Evolutionary conservation across 2,329 filamentous ascomycete species (phyloP).

Genomic region (Penicillium sclerotiorum): DNA sequence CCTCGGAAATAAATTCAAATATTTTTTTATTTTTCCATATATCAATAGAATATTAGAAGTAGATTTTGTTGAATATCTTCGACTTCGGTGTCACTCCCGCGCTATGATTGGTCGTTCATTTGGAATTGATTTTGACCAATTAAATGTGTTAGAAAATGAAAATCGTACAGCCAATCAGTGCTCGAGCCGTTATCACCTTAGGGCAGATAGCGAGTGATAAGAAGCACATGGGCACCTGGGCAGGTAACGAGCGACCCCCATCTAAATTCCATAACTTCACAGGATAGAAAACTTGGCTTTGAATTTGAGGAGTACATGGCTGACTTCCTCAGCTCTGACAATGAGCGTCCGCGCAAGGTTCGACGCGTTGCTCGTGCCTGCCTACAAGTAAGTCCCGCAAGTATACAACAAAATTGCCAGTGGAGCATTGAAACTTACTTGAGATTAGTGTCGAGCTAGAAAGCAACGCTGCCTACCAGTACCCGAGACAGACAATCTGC

Average conservation of each 20-base stretch:
- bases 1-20: no score
- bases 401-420: background rate
- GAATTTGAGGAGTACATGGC: background rate
- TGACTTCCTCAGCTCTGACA: constrained; percentile 7
- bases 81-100: no score
- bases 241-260: no score
- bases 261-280: no score
- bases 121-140: no score
- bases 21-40: no score
- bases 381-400: constrained; percentile 16
- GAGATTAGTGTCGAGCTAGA: constrained; percentile 18
- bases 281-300: no score
- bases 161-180: background rate
- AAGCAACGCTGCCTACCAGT: constrained; percentile 18
- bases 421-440: background rate
- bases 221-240: background rate
- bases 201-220: background rate
- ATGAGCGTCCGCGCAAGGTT: constrained; percentile 14
- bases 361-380: constrained; percentile 23
- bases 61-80: no score
- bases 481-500: constrained; percentile 2
- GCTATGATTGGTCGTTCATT: no score
- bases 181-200: background rate
- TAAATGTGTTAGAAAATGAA: no score
- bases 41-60: no score